Conservation (phyloP, 2,329 filamentous ascomycete species). For the Aspergillus phoenicis region DNA sequence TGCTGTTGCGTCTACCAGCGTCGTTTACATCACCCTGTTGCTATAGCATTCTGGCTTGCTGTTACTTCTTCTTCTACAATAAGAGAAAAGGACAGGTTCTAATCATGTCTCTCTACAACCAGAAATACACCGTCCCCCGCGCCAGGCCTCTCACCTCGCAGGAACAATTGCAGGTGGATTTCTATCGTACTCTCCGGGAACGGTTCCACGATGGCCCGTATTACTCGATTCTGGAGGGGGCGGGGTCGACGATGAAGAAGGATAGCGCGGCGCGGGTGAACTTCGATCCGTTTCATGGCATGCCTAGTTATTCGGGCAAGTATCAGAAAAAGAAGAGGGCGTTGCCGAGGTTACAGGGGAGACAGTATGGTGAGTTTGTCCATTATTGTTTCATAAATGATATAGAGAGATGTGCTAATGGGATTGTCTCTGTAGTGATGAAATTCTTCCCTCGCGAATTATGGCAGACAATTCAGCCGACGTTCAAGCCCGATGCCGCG, state of each 20-base stretch:
- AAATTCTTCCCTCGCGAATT: slow-evolving; percentile 63
- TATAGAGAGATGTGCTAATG: neutral
- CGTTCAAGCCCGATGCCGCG: slow-evolving; percentile 40
- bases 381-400: neutral
- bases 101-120: neutral
- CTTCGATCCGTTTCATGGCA: slow-evolving; percentile 64
- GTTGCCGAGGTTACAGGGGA: slow-evolving; percentile 56
- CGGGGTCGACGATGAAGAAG: slow-evolving; percentile 46
- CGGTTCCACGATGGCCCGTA: slow-evolving; percentile 62
- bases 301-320: slow-evolving; percentile 61
- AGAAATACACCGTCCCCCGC: slow-evolving; percentile 44
- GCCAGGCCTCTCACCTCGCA: slow-evolving; percentile 35
- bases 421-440: slow-evolving; percentile 45
- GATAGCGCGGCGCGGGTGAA: slow-evolving; percentile 48
- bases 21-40: too few species aligned
- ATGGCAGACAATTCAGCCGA: slow-evolving; percentile 56
- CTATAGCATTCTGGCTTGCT: neutral
- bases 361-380: slow-evolving; percentile 53
- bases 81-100: too few species aligned
- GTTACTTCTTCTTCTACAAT: too few species aligned
- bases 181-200: slow-evolving; percentile 56
- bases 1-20: too few species aligned
- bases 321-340: slow-evolving; percentile 60
- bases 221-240: slow-evolving; percentile 55
- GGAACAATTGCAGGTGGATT: slow-evolving; percentile 53